phyloP scores from a whole-genome alignment of 2,329 filamentous ascomycete genomes.

The Pestalotiopsis sp. region DNA sequence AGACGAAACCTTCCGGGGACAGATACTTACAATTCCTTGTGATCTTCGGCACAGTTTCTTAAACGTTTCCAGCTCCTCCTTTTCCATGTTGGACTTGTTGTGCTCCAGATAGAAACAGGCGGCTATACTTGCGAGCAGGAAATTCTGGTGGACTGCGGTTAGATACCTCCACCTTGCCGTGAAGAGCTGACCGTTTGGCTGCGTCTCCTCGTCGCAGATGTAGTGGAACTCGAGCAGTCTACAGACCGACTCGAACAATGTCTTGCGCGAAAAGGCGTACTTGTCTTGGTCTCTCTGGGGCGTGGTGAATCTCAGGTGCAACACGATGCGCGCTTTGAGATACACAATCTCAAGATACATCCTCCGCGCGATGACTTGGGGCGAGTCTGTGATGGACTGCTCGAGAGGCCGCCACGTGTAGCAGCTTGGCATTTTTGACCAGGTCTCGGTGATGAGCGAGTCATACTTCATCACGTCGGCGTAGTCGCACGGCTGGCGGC shows the following conservation, averaged over 20 bases:
- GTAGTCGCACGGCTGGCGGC: conserved; percentile 22
- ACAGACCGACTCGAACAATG: conserved; percentile 50
- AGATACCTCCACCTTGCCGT: conserved; percentile 48
- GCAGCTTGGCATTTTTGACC: conserved; percentile 19
- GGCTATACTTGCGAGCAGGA: conserved; percentile 50
- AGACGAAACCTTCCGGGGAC: not conserved
- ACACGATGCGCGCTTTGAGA: conserved; percentile 51
- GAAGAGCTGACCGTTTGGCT: conserved; percentile 44
- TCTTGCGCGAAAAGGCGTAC: conserved; percentile 44
- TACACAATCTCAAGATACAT: conserved; percentile 55
- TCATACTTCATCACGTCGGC: conserved; percentile 27
- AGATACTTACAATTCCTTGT: conserved; percentile 2
- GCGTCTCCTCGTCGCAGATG: conserved; percentile 50
- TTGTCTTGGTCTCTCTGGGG: conserved; percentile 32
- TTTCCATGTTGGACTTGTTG: conserved; percentile 7
- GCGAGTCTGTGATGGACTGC: conserved; percentile 47
- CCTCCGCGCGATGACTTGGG: conserved; percentile 53
- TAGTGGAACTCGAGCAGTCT: conserved; percentile 51
- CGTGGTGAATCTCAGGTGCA: conserved; percentile 57
- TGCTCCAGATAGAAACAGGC: conserved; percentile 47
- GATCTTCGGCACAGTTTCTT: conserved; percentile 12
- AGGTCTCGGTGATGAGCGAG: conserved; percentile 18
- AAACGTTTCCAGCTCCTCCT: conserved; percentile 1
- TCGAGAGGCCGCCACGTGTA: conserved; percentile 23
- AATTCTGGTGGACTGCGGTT: conserved; percentile 47